Percentiles rank a stretch among this genome's conserved stretches.
These are phyloP conservation scores for Cladosporium sp. DNA, from an alignment of 2,329 filamentous ascomycete genomes.

Conservation along the genomic window DNA sequence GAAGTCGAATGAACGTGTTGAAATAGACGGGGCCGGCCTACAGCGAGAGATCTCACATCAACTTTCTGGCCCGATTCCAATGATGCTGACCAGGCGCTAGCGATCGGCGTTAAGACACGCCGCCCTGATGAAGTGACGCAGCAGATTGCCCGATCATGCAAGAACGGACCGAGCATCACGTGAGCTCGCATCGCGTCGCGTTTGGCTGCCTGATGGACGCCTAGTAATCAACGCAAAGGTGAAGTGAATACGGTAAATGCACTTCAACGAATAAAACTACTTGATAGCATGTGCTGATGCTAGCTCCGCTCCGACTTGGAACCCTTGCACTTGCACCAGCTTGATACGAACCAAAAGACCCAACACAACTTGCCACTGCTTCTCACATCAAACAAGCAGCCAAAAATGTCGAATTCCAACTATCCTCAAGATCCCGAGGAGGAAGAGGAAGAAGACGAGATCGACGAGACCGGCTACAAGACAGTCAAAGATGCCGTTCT, in stretches of 20 bases:
- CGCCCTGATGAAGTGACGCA: background rate
- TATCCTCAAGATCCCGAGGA: conserved; percentile 37
- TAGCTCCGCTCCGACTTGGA: too few species aligned
- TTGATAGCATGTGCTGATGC: too few species aligned
- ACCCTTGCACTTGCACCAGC: too few species aligned
- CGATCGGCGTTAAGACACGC: background rate
- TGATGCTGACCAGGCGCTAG: conserved; percentile 11
- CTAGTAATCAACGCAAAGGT: too few species aligned
- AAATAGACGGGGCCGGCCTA: background rate
- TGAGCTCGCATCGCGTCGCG: background rate
- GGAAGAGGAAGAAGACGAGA: conserved; percentile 64
- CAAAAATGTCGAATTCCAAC: conserved; percentile 20
- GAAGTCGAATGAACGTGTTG: background rate
- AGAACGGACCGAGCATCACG: background rate
- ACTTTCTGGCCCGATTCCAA: conserved; percentile 5
- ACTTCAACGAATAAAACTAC: too few species aligned
- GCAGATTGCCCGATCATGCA: background rate
- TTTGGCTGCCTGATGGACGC: too few species aligned
- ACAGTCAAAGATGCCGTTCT: conserved; percentile 96
- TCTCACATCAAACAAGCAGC: too few species aligned
- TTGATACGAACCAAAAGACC: too few species aligned
- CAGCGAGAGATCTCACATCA: background rate
- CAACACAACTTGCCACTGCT: too few species aligned
- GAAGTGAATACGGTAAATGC: too few species aligned
- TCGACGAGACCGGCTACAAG: conserved; percentile 75